phyloP scores from a whole-genome alignment of 2,329 filamentous ascomycete genomes.

The Dactylella cylindrospora region DNA sequence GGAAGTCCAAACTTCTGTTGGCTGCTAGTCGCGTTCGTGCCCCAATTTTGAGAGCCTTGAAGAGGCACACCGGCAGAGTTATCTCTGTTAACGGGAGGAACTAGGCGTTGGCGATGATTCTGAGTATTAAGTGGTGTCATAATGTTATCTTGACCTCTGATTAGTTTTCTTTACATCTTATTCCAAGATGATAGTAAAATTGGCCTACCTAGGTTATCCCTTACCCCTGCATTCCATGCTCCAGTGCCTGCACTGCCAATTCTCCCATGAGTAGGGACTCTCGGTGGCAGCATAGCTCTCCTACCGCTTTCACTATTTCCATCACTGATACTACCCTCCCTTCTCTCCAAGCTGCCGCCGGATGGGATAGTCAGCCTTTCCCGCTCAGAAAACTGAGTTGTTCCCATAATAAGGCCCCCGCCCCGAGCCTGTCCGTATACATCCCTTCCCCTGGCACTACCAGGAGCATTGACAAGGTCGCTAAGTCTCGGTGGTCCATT shows the following conservation, averaged over 20 bases:
- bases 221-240: neutral
- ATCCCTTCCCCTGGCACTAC: neutral
- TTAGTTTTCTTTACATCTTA: neutral
- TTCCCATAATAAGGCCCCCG: neutral
- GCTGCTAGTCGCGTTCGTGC: no score
- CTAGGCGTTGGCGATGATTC: constrained; percentile 11
- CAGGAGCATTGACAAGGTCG: neutral
- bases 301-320: constrained; percentile 21
- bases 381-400: constrained; percentile 2
- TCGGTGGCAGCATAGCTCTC: constrained; percentile 2
- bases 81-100: neutral
- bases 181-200: neutral
- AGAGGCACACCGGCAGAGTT: neutral
- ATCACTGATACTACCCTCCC: constrained; percentile 23
- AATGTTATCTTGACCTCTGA: neutral
- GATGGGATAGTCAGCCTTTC: constrained; percentile 24
- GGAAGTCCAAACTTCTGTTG: constrained; percentile 3
- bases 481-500: constrained; percentile 7
- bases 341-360: constrained; percentile 7
- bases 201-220: constrained; percentile 17
- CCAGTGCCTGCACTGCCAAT: constrained; percentile 3
- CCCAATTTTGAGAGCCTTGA: neutral
- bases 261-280: constrained; percentile 11
- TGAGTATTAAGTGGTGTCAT: constrained; percentile 4
- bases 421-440: constrained; percentile 3